A percentile compares a stretch with the other conserved stretches of the same genome.
Conservation (phyloP, 1,284 basidiomycete genomes). For the Austroboletus novae-zelandiae region DNA sequence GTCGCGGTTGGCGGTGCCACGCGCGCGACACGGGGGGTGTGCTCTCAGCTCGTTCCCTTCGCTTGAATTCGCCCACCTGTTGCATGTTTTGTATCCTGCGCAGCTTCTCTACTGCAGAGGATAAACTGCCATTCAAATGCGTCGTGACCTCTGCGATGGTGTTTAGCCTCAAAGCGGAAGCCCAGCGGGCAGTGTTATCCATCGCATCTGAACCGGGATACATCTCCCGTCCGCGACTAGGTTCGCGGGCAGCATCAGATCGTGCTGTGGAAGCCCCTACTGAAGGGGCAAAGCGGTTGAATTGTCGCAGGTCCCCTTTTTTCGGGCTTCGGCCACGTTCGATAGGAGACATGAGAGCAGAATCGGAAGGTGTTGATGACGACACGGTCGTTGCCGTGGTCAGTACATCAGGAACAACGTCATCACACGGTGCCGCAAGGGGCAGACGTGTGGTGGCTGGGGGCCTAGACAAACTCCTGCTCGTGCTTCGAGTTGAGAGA, state of each 20-base stretch:
- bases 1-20: conserved; percentile 20
- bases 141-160: conserved; percentile 26
- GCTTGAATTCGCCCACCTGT: neutral
- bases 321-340: conserved; percentile 42
- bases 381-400: conserved; percentile 22
- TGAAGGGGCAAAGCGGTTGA: conserved; percentile 30
- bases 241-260: conserved; percentile 24
- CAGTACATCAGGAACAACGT: conserved; percentile 14
- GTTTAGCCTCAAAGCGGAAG: conserved; percentile 22
- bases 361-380: conserved; percentile 26
- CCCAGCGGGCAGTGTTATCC: conserved; percentile 31
- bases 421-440: conserved; percentile 17
- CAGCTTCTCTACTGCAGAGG: conserved; percentile 18
- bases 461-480: conserved; percentile 29
- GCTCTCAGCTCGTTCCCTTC: conserved; percentile 27
- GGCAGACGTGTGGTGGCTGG: conserved; percentile 16
- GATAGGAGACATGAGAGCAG: conserved; percentile 31
- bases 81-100: conserved; percentile 18
- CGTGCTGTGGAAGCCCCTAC: conserved; percentile 23
- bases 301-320: conserved; percentile 36
- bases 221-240: conserved; percentile 13
- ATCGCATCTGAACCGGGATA: conserved; percentile 21
- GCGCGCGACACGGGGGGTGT: conserved; percentile 26
- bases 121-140: conserved; percentile 12
- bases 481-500: conserved; percentile 34